Percentiles rank a stretch among this genome's conserved stretches.
Conservation (phyloP, 129 eudicot species). For the sunflower (Helianthus annuus) region DNA sequence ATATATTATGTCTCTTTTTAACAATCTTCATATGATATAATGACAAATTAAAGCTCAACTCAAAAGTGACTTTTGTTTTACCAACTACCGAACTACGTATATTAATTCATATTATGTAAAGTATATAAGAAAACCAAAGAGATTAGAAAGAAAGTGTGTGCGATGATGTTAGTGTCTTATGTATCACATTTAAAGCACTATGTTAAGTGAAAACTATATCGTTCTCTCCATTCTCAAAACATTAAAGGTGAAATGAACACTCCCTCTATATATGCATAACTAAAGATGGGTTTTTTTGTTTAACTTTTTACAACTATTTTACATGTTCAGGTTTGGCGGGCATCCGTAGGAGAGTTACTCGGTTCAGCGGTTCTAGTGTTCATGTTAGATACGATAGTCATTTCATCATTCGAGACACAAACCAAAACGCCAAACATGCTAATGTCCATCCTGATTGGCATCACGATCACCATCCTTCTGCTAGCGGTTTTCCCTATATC, state of each 20-base stretch:
- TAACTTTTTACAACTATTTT: background rate
- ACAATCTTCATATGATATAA: background rate
- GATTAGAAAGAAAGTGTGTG: no score
- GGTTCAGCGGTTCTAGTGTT: conserved; percentile 72
- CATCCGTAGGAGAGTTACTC: conserved; percentile 67
- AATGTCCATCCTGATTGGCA: conserved; percentile 43
- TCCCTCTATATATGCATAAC: background rate
- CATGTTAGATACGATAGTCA: conserved; percentile 70
- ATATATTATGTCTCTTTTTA: background rate
- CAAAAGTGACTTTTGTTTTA: no score
- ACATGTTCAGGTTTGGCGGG: conserved; percentile 67
- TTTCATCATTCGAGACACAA: conserved; percentile 53
- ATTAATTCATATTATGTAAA: no score
- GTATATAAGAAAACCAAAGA: no score
- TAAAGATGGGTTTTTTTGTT: background rate
- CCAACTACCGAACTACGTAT: no score
- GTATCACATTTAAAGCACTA: no score
- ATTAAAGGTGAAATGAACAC: no score
- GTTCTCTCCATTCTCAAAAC: no score
- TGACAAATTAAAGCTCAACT: background rate
- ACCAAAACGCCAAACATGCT: conserved; percentile 55
- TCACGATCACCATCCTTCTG: conserved; percentile 57
- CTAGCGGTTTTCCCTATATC: conserved; percentile 65
- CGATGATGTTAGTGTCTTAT: no score
- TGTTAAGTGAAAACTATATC: no score